Percentiles rank a stretch among this genome's conserved stretches.
phyloP scores from a whole-genome alignment of 176 grass and related monocot genomes.

The Oryza australiensis region DNA sequence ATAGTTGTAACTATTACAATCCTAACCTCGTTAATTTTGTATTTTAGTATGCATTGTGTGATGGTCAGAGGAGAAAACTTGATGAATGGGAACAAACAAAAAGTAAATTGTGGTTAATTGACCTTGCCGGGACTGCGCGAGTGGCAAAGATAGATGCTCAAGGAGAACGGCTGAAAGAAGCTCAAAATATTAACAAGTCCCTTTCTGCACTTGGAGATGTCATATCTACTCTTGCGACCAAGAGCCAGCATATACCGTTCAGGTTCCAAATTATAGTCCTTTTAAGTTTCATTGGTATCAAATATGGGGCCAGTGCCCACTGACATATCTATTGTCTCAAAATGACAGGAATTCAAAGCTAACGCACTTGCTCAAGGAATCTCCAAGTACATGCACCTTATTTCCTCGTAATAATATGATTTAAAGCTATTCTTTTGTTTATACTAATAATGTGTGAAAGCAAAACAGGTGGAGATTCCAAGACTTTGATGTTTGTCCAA shows the following conservation, averaged over 20 bases:
- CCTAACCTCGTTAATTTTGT: not conserved
- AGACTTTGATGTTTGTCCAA: no score
- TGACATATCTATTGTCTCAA: conserved; percentile 3
- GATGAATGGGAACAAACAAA: conserved; percentile 71
- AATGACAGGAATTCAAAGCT: conserved; percentile 84
- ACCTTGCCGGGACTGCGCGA: conserved; percentile 89
- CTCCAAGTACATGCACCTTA: conserved; percentile 50
- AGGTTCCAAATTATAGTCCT: conserved; percentile 48
- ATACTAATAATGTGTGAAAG: conserved; percentile 7
- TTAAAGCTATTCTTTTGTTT: conserved; percentile 18
- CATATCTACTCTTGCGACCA: conserved; percentile 93
- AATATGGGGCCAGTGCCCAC: no score
- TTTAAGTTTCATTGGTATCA: no score
- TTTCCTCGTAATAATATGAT: not conserved
- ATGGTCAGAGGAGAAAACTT: conserved; percentile 94
- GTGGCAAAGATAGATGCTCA: conserved; percentile 91
- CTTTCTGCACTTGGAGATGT: conserved; percentile 97
- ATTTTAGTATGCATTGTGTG: conserved; percentile 86
- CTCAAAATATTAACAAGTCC: conserved; percentile 95
- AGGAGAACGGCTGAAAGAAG: conserved; percentile 92
- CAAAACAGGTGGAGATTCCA: conserved; percentile 94
- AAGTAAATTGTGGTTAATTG: conserved; percentile 91
- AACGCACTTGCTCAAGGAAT: conserved; percentile 93
- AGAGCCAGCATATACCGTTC: conserved; percentile 85
- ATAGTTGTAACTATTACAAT: not conserved